Percentiles rank a stretch among this genome's conserved stretches.
phyloP scores from a whole-genome alignment of 2,329 filamentous ascomycete genomes.

The Rhinocladiella mackenziei region DNA sequence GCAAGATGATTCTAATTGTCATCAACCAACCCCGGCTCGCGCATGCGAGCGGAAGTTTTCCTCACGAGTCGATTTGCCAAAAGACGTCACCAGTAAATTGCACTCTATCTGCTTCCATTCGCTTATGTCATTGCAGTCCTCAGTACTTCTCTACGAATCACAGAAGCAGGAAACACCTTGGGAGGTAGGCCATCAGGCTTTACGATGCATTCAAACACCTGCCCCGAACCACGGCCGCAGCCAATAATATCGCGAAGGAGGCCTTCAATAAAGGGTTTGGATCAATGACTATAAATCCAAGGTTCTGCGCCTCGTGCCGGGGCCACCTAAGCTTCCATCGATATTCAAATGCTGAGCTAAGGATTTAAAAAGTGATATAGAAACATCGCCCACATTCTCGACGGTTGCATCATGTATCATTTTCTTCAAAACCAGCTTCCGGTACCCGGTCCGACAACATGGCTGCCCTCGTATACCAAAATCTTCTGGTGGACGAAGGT shows the following conservation, averaged over 20 bases:
- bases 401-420: slow-evolving; percentile 8
- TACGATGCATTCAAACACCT: not conserved
- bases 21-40: too few species aligned
- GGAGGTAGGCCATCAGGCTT: slow-evolving; percentile 6
- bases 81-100: too few species aligned
- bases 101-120: too few species aligned
- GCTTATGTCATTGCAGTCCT: too few species aligned
- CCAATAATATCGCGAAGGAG: slow-evolving; percentile 13
- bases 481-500: slow-evolving; percentile 4
- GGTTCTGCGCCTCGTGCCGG: slow-evolving; percentile 5
- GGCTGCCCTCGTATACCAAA: slow-evolving; percentile 17
- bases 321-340: slow-evolving; percentile 11
- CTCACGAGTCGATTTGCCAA: too few species aligned
- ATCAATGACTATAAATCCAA: slow-evolving; percentile 1
- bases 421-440: slow-evolving; percentile 13
- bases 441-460: slow-evolving; percentile 7
- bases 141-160: too few species aligned
- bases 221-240: not conserved
- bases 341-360: slow-evolving; percentile 23
- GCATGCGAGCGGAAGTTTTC: too few species aligned
- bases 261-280: slow-evolving; percentile 20
- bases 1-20: too few species aligned
- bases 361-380: slow-evolving; percentile 22
- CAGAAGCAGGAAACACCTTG: too few species aligned
- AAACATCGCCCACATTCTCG: slow-evolving; percentile 20